Base-by-base conservation (phyloP, 2,329 filamentous ascomycete genomes). In the Xylariaceae sp. region DNA sequence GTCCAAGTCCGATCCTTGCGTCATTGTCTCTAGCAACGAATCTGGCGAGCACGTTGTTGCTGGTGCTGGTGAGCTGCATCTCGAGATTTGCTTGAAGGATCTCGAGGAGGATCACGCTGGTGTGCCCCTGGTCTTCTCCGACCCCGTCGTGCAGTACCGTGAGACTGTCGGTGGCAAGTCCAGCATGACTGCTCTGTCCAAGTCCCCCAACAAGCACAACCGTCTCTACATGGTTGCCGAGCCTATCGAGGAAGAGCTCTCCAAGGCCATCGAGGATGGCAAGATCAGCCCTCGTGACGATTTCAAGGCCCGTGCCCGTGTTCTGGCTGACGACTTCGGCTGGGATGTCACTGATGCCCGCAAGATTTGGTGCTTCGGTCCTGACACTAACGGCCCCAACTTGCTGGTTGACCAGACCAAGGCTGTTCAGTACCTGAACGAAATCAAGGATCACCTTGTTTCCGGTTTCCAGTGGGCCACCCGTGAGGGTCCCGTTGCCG, bases 171-270 rank as follows among this genome's bases (percentile, higher is more conserved):
- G 70, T 57, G 76, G 52, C 61, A 81, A 81, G 65, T 97, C 92
- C 40, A 87, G 82, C 79, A 97, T 97, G 62, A 94, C 87, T 63
- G 92, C 92, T 56, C 78, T 98, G 62, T 97, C 92, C 71, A 98
- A 98, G 80, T 98, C 92, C 34, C 92, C 92, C 75, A 98, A 98
- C 86, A 98, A 98, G 88, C 92, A 98, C 85, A 98, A 98, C 81
- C 90, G 92, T 88, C 79, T 98, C 47, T 98, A 97, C 78, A 83
- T 98, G 73, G 80, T 78, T 69, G 92, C 92, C 52, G 74, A 88
- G 72, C 92, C 92, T 59, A 77, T 98, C 40, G 80, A 80, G 31
- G 92, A 98, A 79, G 92, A 97, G 59, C 83, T 98, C 46, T 77
- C 86, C 59, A 79, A 81, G 63, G 86, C 85, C 62, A 98, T 98